phyloP scores from a whole-genome alignment of 2,329 filamentous ascomycete species.

The Xylaria polymorpha region DNA sequence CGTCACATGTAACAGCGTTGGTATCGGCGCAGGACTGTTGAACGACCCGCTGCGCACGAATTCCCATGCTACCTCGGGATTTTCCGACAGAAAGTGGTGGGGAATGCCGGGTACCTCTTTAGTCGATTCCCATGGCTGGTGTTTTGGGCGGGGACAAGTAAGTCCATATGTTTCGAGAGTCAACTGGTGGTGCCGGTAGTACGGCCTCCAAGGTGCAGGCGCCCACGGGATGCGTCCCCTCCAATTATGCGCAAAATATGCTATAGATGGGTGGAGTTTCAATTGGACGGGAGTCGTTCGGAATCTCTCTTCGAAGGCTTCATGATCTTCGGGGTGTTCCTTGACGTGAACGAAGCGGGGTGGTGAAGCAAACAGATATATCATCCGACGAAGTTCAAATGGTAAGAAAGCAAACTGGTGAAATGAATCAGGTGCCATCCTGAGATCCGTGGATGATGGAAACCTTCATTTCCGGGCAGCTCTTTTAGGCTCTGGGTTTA shows the following conservation, averaged over 20 bases:
- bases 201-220: neutral
- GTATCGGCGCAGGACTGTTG: constrained; percentile 41
- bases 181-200: constrained; percentile 21
- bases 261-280: constrained; percentile 37
- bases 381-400: constrained; percentile 39
- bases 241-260: constrained; percentile 40
- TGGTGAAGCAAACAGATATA: constrained; percentile 40
- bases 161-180: constrained; percentile 35
- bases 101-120: constrained; percentile 32
- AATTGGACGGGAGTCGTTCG: constrained; percentile 30
- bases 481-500: neutral
- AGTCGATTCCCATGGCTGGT: constrained; percentile 38
- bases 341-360: constrained; percentile 39
- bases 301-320: constrained; percentile 26
- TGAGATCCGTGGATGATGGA: neutral
- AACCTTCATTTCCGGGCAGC: neutral
- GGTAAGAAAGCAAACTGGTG: constrained; percentile 34
- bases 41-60: constrained; percentile 35
- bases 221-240: neutral
- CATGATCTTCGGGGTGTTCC: constrained; percentile 25
- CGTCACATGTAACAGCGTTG: constrained; percentile 45
- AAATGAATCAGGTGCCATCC: constrained; percentile 33
- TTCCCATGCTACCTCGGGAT: constrained; percentile 33
- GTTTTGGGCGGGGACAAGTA: neutral
- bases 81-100: constrained; percentile 24